Conservation (phyloP, 768 basidiomycete species). For the Naganishia kalamii region DNA sequence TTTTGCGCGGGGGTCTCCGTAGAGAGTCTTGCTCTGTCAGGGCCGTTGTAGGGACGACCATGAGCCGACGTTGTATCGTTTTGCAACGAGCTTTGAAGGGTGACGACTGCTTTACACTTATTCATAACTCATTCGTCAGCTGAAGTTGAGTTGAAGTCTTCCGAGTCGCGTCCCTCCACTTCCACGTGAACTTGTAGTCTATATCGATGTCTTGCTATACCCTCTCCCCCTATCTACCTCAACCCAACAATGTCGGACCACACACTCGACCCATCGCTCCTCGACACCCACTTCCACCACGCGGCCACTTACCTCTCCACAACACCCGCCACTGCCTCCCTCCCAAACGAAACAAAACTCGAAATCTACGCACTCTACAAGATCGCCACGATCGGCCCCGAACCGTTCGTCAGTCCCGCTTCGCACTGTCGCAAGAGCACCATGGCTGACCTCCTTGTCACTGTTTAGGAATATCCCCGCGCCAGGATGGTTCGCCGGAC, state of each 20-base stretch:
- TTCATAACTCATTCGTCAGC: background rate
- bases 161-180: background rate
- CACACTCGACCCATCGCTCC: background rate
- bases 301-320: slow-evolving; percentile 36
- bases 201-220: background rate
- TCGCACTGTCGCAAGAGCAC: background rate
- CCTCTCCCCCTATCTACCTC: background rate
- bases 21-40: too few species aligned
- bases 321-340: slow-evolving; percentile 35
- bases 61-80: too few species aligned
- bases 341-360: slow-evolving; percentile 38
- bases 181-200: background rate
- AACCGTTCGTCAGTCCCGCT: slow-evolving; percentile 34
- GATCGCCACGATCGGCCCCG: slow-evolving; percentile 23
- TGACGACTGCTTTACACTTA: too few species aligned
- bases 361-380: slow-evolving; percentile 46
- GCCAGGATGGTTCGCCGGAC: slow-evolving; percentile 39
- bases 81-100: too few species aligned
- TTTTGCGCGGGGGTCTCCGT: too few species aligned
- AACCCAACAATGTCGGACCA: background rate
- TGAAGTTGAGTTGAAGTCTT: background rate
- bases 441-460: background rate
- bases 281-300: slow-evolving; percentile 27
- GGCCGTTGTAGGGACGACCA: too few species aligned
- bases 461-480: slow-evolving; percentile 31